These are phyloP conservation scores for Dothistroma pini DNA, from an alignment of 2,329 filamentous ascomycete species.

Conservation along the genomic window DNA sequence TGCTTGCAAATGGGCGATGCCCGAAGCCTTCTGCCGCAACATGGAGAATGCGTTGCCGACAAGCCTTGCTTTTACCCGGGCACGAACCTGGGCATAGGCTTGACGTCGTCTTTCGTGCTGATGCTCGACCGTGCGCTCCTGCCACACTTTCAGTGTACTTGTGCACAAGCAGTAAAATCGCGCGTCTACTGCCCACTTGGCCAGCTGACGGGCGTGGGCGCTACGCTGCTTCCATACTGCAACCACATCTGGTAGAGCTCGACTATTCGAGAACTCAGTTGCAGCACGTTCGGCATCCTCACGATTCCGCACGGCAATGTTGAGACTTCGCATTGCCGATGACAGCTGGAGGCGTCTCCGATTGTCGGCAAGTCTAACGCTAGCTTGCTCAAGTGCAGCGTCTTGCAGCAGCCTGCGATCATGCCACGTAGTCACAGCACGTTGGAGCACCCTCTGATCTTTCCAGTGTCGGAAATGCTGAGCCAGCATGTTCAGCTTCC, in stretches of 20 bases:
- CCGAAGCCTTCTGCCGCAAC: conserved; percentile 38
- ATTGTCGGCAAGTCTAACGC: conserved; percentile 24
- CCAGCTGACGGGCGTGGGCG: conserved; percentile 46
- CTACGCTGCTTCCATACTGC: conserved; percentile 36
- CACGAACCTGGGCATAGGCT: conserved; percentile 53
- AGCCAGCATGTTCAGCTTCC: conserved; percentile 52
- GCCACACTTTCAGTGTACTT: conserved; percentile 50
- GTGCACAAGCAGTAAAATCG: conserved; percentile 55
- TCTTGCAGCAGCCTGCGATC: conserved; percentile 12
- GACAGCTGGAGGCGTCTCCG: conserved; percentile 28
- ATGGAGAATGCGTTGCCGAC: conserved; percentile 42
- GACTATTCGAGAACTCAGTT: conserved; percentile 41
- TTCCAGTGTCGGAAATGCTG: conserved; percentile 40
- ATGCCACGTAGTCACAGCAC: conserved; percentile 21
- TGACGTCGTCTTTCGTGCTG: conserved; percentile 53
- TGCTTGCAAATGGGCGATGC: conserved; percentile 37
- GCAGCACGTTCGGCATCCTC: conserved; percentile 39
- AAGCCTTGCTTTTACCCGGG: conserved; percentile 53
- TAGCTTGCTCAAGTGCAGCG: conserved; percentile 18
- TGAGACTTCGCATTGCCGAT: conserved; percentile 29
- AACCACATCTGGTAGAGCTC: conserved; percentile 38
- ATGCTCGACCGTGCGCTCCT: conserved; percentile 47
- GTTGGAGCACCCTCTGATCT: conserved; percentile 25
- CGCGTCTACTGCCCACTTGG: conserved; percentile 53
- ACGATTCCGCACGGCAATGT: conserved; percentile 29